phyloP scores from a whole-genome alignment of 2,329 filamentous ascomycete genomes.

The Apiospora arundinis region DNA sequence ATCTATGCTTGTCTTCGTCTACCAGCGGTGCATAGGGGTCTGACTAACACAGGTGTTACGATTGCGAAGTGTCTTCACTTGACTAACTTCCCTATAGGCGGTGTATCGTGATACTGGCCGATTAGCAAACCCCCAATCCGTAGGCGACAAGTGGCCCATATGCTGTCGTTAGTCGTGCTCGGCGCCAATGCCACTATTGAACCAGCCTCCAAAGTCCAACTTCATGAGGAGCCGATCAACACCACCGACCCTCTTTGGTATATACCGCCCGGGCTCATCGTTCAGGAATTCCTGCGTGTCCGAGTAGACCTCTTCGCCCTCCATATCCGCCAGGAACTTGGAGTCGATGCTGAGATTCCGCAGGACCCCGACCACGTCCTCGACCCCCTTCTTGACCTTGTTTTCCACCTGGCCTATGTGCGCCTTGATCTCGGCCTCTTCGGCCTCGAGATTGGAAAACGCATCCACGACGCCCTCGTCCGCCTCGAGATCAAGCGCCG shows the following conservation, averaged over 20 bases:
- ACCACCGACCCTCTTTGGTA: constrained; percentile 76
- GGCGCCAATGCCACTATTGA: constrained; percentile 42
- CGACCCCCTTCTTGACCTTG: constrained; percentile 71
- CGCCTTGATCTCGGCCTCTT: constrained; percentile 71
- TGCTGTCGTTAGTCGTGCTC: constrained; percentile 2
- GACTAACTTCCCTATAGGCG: neutral
- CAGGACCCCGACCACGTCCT: constrained; percentile 66
- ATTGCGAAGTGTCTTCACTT: neutral
- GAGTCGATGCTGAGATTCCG: constrained; percentile 52
- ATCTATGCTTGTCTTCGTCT: neutral
- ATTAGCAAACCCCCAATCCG: neutral
- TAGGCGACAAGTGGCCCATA: neutral
- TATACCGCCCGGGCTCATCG: constrained; percentile 58
- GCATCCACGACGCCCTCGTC: constrained; percentile 84
- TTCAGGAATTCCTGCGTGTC: constrained; percentile 36
- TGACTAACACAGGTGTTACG: neutral
- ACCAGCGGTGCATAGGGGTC: neutral
- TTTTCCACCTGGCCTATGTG: constrained; percentile 69
- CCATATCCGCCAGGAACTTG: constrained; percentile 52
- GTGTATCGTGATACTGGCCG: neutral
- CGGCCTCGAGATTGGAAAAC: constrained; percentile 72
- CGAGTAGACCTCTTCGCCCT: constrained; percentile 36
- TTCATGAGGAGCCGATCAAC: constrained; percentile 91
- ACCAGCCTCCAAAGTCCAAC: constrained; percentile 73
- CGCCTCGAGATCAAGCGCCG: constrained; percentile 78